Conservation (phyloP, 768 basidiomycete genomes). For the Leccinum obscurum region DNA sequence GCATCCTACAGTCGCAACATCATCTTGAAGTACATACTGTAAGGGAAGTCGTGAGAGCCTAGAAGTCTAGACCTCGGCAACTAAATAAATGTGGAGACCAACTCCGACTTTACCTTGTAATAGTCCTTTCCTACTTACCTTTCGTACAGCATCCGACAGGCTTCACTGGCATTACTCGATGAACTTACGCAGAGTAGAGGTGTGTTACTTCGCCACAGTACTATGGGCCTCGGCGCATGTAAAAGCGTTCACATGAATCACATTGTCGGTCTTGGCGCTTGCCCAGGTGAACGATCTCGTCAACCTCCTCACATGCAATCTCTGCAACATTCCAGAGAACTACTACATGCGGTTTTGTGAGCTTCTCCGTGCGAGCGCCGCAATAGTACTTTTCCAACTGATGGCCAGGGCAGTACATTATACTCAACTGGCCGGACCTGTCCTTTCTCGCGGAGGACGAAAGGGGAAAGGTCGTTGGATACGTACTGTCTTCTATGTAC, state of each 20-base stretch:
- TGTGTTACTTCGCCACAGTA: constrained; percentile 10
- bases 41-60: background rate
- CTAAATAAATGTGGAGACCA: background rate
- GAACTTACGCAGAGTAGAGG: constrained; percentile 34
- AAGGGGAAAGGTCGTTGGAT: constrained; percentile 51
- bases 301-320: constrained; percentile 50
- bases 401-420: constrained; percentile 44
- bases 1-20: background rate
- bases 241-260: background rate
- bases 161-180: constrained; percentile 12
- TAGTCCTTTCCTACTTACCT: background rate
- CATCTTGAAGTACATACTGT: background rate
- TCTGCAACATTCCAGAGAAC: constrained; percentile 54
- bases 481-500: constrained; percentile 57
- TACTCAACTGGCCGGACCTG: constrained; percentile 52
- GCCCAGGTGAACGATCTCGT: constrained; percentile 46
- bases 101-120: background rate
- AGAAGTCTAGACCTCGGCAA: background rate
- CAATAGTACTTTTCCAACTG: constrained; percentile 4
- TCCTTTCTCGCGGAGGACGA: constrained; percentile 55
- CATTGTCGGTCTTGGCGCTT: background rate
- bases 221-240: background rate
- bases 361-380: constrained; percentile 2
- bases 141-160: background rate
- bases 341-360: constrained; percentile 38